Base-by-base conservation (phyloP, 306 rosid genomes). In the Abrus precatorius region DNA sequence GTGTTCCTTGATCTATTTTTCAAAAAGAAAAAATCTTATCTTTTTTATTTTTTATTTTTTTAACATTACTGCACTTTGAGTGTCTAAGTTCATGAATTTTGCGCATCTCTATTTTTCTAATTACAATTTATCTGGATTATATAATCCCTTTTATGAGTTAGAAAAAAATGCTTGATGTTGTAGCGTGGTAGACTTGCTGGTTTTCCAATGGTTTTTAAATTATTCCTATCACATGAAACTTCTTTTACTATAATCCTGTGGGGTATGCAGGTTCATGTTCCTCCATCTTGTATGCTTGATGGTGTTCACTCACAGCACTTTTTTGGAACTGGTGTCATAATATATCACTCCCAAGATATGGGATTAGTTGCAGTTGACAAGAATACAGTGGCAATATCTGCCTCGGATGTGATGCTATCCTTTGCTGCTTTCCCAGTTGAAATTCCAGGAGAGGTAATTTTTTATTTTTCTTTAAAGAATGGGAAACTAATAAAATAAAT, bases 341-440 rank as follows among this genome's bases (percentile, higher is more conserved):
- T 95, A 68, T 90, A 95, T 86, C 99, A 95, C 74, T 85, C 95
- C 47, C 87, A 89, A 71, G 84, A 75, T 78, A 88, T 91, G 97
- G 97, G 99, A 81, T 85, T 95, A 75, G 92, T 87, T 83, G 97
- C 84, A 5, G 98, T 93, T 71, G 99, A 95, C 85, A 90, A 93
- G 90, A 95, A 93, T 76, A 95, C 95, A 29, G 99, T 95, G 85
- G 98, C 96, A 34, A 84, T 93, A 81, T 90, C 94, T 69, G 74
- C 99, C 52, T 91, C 95, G 53, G 99, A 95, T 80, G 89, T 95
- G 74, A 83, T 93, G 93, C 92, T 95, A 59, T 93, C 99, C 1
- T 95, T 95, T n/a, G 97, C 97, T 49, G 97, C 98, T 77, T 95
- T 85, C 83, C 97, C 98, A 43, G 88, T 95, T 75, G 99, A 95